A percentile compares a stretch with the other conserved stretches of the same genome.
These are phyloP conservation scores for Neopestalotiopsis rosae DNA, from an alignment of 2,329 filamentous ascomycete species.

Conservation along the genomic window DNA sequence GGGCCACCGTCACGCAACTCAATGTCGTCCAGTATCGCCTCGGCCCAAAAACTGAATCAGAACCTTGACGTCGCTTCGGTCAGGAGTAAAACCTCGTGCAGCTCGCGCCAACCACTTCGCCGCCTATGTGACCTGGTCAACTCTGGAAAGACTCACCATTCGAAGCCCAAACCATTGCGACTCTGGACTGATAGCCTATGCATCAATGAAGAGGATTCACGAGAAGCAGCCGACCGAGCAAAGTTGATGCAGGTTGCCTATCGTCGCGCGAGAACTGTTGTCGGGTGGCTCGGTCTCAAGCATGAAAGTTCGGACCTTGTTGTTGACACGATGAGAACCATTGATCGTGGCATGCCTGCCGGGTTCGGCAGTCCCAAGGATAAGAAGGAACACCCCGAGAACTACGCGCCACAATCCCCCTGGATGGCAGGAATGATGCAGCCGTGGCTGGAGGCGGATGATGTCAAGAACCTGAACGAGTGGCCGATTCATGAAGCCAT, in stretches of 20 bases:
- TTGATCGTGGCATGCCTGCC: conserved; percentile 37
- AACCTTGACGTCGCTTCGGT: background rate
- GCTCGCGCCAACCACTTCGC: background rate
- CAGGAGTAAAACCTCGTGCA: background rate
- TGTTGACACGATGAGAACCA: conserved; percentile 31
- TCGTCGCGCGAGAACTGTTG: conserved; percentile 30
- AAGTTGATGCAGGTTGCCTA: conserved; percentile 9
- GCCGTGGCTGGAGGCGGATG: conserved; percentile 24
- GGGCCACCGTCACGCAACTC: conserved; percentile 19
- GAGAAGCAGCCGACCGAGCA: conserved; percentile 12
- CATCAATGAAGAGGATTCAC: conserved; percentile 16
- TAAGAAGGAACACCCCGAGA: conserved; percentile 35
- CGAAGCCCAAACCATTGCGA: conserved; percentile 2
- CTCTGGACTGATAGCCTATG: conserved; percentile 16
- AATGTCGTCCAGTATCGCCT: background rate
- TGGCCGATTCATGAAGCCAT: conserved; percentile 25
- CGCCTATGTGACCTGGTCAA: background rate
- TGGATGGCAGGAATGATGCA: conserved; percentile 36
- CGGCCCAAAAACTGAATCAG: background rate
- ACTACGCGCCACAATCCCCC: conserved; percentile 38
- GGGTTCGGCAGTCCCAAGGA: conserved; percentile 41
- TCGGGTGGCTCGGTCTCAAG: conserved; percentile 39
- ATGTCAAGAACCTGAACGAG: conserved; percentile 10
- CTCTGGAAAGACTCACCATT: background rate
- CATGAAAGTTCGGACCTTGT: conserved; percentile 33